phyloP scores from a whole-genome alignment of 495 filamentous ascomycete species.

The Lentithecium fluviatile region DNA sequence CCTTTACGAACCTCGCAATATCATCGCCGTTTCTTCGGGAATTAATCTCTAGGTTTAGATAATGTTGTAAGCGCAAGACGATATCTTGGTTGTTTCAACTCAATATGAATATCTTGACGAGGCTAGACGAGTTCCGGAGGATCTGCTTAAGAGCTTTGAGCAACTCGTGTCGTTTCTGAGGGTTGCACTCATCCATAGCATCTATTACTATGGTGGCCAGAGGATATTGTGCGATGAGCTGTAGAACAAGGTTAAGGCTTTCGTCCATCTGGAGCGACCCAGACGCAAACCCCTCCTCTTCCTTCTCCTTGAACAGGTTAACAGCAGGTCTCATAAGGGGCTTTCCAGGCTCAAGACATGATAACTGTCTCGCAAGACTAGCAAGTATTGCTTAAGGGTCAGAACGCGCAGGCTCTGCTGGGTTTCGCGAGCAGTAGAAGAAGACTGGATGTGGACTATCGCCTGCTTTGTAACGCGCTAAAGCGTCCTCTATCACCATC shows the following conservation, averaged over 20 bases:
- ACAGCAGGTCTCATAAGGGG: conserved; percentile 14
- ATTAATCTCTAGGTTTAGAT: conserved; percentile 40
- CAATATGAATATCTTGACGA: conserved; percentile 46
- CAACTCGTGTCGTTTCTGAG: conserved; percentile 36
- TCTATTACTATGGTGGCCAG: conserved; percentile 48
- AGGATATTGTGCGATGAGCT: conserved; percentile 21
- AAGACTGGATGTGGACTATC: conserved; percentile 25
- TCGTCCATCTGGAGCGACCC: conserved; percentile 7
- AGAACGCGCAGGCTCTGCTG: conserved; percentile 20
- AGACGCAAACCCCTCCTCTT: conserved; percentile 17
- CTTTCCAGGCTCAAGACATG: conserved; percentile 10
- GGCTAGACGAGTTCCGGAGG: conserved; percentile 30
- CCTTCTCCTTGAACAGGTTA: conserved; percentile 9
- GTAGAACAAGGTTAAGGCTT: conserved; percentile 15
- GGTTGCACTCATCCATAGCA: conserved; percentile 51
- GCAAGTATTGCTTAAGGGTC: conserved; percentile 15
- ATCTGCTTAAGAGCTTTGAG: conserved; percentile 41
- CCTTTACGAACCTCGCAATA: conserved; percentile 38
- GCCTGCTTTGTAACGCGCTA: conserved; percentile 6
- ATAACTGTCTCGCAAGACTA: conserved; percentile 18
- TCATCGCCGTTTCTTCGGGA: conserved; percentile 40
- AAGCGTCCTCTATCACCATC: conserved; percentile 32
- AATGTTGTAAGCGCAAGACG: conserved; percentile 24
- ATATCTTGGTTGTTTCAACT: conserved; percentile 47
- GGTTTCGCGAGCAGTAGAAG: conserved; percentile 32